Conservation (phyloP, 441 rosid genomes). For the Gossypium laxum region DNA sequence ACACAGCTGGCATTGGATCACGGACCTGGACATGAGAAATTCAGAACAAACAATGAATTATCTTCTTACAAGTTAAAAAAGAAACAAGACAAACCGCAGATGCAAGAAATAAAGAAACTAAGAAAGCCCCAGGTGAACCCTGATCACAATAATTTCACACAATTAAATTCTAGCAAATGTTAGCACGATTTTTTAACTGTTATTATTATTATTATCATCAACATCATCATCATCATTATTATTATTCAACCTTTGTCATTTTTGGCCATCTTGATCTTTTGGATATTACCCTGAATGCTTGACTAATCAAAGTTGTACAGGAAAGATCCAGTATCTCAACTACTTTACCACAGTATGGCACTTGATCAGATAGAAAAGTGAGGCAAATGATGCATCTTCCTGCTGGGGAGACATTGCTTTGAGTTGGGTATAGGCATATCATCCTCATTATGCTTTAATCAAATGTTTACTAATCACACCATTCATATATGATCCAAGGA, state of each 20-base stretch:
- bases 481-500: background rate
- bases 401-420: background rate
- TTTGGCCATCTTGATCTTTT: background rate
- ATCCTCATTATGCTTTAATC: background rate
- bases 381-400: background rate
- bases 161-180: background rate
- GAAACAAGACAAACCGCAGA: background rate
- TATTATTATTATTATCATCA: background rate
- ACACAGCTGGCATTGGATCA: conserved; percentile 92
- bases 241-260: background rate
- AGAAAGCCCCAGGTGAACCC: background rate
- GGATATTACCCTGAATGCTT: background rate
- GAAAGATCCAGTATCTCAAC: background rate
- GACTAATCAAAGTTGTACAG: background rate
- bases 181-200: background rate
- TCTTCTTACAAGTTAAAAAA: background rate
- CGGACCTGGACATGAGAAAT: conserved; percentile 49
- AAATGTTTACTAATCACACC: background rate
- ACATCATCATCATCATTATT: background rate
- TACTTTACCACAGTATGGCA: background rate
- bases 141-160: background rate
- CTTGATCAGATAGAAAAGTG: background rate
- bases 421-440: background rate
- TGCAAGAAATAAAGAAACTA: background rate
- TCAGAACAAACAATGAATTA: conserved; percentile 4